These are phyloP conservation scores for Panaeolus cyanescens DNA, from an alignment of 768 basidiomycete species.

Conservation along the genomic window DNA sequence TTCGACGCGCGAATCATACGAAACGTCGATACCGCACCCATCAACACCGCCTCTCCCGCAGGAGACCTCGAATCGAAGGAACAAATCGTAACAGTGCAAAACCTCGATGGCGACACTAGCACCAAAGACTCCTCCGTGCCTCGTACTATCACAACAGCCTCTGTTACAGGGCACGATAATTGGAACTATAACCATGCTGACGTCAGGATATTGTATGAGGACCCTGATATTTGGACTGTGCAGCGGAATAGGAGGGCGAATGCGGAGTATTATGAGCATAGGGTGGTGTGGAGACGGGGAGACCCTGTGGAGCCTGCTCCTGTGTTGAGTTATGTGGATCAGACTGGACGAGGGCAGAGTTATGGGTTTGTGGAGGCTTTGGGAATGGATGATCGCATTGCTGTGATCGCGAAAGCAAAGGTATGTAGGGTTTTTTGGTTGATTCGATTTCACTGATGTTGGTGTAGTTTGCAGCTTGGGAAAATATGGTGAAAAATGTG, in stretches of 20 bases:
- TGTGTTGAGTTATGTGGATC: neutral
- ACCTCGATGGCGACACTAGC: neutral
- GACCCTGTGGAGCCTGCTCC: neutral
- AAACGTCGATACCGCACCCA: neutral
- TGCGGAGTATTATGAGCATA: neutral
- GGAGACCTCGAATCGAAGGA: neutral
- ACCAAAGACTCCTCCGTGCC: neutral
- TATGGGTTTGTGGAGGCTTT: neutral
- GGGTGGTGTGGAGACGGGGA: neutral
- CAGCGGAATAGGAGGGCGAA: neutral
- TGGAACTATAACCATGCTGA: neutral
- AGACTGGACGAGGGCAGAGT: neutral
- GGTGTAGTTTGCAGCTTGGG: neutral
- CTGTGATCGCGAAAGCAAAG: neutral
- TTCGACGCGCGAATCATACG: neutral
- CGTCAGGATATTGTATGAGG: neutral
- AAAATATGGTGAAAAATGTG: neutral
- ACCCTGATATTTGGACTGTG: neutral
- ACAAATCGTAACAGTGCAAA: neutral
- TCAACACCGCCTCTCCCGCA: neutral
- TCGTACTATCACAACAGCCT: neutral
- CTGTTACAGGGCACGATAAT: neutral
- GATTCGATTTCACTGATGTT: neutral
- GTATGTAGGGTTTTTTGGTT: no score
- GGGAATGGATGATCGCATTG: neutral